Conservation (phyloP, 768 basidiomycete species). For the Hericium coralloides region DNA sequence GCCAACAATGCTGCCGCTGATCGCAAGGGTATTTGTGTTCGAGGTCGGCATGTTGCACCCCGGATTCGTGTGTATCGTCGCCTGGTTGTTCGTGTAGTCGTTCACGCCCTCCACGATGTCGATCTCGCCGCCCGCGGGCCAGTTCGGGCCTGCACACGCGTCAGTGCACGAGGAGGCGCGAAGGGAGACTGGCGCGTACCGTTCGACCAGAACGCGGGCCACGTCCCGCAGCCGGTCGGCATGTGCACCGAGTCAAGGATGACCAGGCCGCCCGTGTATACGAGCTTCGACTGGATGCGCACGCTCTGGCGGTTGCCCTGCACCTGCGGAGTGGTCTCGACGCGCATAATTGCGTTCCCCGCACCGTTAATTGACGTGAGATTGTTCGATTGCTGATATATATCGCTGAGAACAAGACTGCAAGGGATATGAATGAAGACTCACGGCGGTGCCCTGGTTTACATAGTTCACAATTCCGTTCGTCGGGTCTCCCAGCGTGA, state of each 20-base stretch:
- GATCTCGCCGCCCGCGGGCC: constrained; percentile 68
- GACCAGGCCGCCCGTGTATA: constrained; percentile 60
- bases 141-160: constrained; percentile 34
- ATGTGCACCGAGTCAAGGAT: constrained; percentile 83
- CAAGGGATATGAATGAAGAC: constrained; percentile 14
- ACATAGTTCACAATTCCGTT: constrained; percentile 63
- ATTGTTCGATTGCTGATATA: constrained; percentile 39
- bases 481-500: constrained; percentile 63
- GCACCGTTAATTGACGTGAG: constrained; percentile 57
- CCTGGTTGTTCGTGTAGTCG: constrained; percentile 73
- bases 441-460: constrained; percentile 49
- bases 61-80: constrained; percentile 67
- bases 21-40: constrained; percentile 37
- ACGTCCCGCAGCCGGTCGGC: constrained; percentile 84
- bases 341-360: constrained; percentile 79
- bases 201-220: constrained; percentile 37
- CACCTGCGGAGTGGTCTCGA: constrained; percentile 76
- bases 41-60: constrained; percentile 58
- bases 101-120: constrained; percentile 82
- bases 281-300: constrained; percentile 58
- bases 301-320: constrained; percentile 63
- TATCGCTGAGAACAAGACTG: neutral
- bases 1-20: constrained; percentile 57
- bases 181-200: neutral
- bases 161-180: no score